Evolutionary conservation across 805 yeast genomes (phyloP), one percentile per base, ranked within the genome.

Genomic region (Hanseniaspora clermontiae): DNA sequence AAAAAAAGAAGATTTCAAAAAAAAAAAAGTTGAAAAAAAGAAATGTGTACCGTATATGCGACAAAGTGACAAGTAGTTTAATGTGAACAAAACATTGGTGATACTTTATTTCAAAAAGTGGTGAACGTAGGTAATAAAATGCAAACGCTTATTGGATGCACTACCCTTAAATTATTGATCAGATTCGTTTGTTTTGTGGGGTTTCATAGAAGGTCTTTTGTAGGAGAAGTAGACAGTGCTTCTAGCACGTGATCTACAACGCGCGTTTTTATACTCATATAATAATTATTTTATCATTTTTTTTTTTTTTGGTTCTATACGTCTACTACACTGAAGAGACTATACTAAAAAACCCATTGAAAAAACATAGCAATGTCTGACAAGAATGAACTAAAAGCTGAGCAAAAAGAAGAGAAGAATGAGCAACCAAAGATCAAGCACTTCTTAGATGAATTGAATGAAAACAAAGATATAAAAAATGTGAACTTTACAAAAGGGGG

Each of bases 401-500:
- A 37, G 12, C n/a, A 37, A 10, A 38, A 19, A n/a, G 43, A 43
- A 32, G 38, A 43, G 14, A 29, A 37, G 11, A 38, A 19, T 10
- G 43, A 43, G 17, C 27, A 43, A 15, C 49, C 49, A 5, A 40
- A 36, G 8, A 55, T 49, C 10, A 49, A 40, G 17, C 58, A 47
- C 43, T 55, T 48, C 17, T 37, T 55, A 37, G 53, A 52, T 37
- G 56, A 52, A 31, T 31, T 52, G 24, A 52, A 45, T n/a, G 39
- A 49, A 9, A 46, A 43, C 10, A 61, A 58, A 19, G 61, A 63
- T 32, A 59, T 54, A 36, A 32, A 50, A 5, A 61, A 63, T 27
- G 60, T 65, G 20, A 62, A 65, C 51, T 65, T 59, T 49, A 62
- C 65, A 2, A 64, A 65, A 1, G 58, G 62, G 37, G 58, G 59